These are phyloP conservation scores for Termitomyces eurrhizus DNA, from an alignment of 768 basidiomycete genomes.

Conservation along the genomic window DNA sequence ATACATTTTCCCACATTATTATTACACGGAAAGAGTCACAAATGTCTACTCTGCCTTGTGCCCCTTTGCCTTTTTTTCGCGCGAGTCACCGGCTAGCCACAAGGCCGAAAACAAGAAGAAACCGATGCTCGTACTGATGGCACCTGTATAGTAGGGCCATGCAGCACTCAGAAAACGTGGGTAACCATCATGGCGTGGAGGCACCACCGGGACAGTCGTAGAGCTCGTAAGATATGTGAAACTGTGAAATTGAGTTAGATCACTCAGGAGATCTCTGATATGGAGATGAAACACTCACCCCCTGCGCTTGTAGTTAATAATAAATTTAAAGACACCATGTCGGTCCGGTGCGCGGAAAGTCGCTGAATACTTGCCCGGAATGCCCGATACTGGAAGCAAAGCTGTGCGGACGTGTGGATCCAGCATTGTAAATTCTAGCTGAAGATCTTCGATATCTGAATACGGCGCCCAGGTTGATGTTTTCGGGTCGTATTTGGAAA, in stretches of 20 bases:
- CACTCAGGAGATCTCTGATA: neutral
- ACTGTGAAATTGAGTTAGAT: slow-evolving; percentile 33
- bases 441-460: slow-evolving; percentile 71
- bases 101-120: slow-evolving; percentile 85
- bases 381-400: slow-evolving; percentile 52
- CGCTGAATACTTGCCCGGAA: slow-evolving; percentile 70
- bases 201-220: slow-evolving; percentile 83
- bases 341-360: slow-evolving; percentile 90
- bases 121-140: slow-evolving; percentile 81
- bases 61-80: slow-evolving; percentile 50
- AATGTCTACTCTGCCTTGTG: slow-evolving; percentile 39
- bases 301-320: slow-evolving; percentile 85
- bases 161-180: slow-evolving; percentile 94
- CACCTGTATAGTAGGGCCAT: slow-evolving; percentile 93
- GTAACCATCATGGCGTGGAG: slow-evolving; percentile 92
- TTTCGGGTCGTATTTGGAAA: slow-evolving; percentile 64
- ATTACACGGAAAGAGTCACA: slow-evolving; percentile 8
- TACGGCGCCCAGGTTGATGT: slow-evolving; percentile 66
- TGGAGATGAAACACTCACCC: slow-evolving; percentile 49
- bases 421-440: slow-evolving; percentile 97
- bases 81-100: slow-evolving; percentile 85
- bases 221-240: slow-evolving; percentile 71
- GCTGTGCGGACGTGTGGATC: slow-evolving; percentile 92
- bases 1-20: slow-evolving; percentile 9
- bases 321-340: slow-evolving; percentile 98